Percentiles rank a stretch among this genome's conserved stretches.
Evolutionary conservation across 106 monocot genomes (phyloP).

Genomic region (Iris macrosiphon): DNA sequence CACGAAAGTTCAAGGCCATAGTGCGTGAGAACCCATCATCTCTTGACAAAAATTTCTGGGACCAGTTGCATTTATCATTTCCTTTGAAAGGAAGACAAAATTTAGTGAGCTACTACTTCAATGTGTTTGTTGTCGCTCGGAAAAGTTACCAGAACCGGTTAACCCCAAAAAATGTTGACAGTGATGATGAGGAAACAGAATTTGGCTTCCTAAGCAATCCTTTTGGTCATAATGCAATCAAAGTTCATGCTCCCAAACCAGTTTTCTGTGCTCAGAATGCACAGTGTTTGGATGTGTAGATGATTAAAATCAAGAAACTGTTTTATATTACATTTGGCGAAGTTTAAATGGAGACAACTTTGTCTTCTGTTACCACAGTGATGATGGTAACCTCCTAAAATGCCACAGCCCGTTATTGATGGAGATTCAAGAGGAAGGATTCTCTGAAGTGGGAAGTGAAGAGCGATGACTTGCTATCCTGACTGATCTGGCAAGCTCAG

Average conservation of each 20-base stretch:
- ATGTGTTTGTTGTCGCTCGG: slow-evolving; percentile 65
- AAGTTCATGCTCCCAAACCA: background rate
- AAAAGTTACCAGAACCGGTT: slow-evolving; percentile 77
- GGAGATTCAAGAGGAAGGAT: background rate
- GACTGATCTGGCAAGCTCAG: background rate
- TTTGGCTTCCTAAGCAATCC: slow-evolving; percentile 41
- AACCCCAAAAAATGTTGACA: slow-evolving; percentile 56
- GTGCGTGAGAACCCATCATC: slow-evolving; percentile 23
- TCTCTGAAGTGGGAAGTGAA: background rate
- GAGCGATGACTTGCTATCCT: background rate
- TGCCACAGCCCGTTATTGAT: background rate
- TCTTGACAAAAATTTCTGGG: slow-evolving; percentile 40
- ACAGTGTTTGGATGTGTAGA: slow-evolving; percentile 59
- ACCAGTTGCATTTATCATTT: slow-evolving; percentile 33
- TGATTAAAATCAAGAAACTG: slow-evolving; percentile 12
- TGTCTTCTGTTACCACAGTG: background rate
- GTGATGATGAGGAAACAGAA: slow-evolving; percentile 82
- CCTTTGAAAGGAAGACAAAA: slow-evolving; percentile 31
- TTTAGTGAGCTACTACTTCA: slow-evolving; percentile 88
- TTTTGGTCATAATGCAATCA: slow-evolving; percentile 33
- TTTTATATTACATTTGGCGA: background rate
- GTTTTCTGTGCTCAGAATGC: slow-evolving; percentile 46
- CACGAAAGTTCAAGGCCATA: slow-evolving; percentile 50
- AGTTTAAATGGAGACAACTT: background rate
- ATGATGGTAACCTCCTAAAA: background rate